Percentiles rank a stretch among this genome's conserved stretches.
These are phyloP conservation scores for Cordia subcordata DNA, from an alignment of 257 asterid species.

Conservation along the genomic window DNA sequence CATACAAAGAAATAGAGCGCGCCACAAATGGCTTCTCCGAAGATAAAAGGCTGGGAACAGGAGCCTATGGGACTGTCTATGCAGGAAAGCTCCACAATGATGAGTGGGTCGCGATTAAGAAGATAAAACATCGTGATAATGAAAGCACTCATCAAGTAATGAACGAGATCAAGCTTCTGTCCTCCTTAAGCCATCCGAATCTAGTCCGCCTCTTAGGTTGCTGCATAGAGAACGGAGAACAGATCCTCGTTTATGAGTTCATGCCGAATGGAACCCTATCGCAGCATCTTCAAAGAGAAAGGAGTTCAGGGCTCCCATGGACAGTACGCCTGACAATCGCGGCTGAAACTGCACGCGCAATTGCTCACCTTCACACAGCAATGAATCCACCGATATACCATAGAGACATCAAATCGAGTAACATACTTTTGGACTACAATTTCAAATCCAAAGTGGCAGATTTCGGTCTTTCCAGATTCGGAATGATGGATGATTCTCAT, in stretches of 20 bases:
- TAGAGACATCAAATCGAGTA: constrained; percentile 82
- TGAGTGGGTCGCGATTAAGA: constrained; percentile 77
- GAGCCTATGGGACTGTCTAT: constrained; percentile 94
- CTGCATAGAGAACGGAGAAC: constrained; percentile 81
- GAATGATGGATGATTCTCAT: constrained; percentile 88
- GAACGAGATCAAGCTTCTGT: constrained; percentile 86
- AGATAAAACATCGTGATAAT: constrained; percentile 53
- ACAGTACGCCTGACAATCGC: constrained; percentile 81
- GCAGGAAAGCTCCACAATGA: constrained; percentile 74
- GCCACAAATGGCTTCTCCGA: constrained; percentile 75
- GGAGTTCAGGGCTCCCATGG: constrained; percentile 73
- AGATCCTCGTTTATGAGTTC: constrained; percentile 82
- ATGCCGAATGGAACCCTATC: constrained; percentile 90
- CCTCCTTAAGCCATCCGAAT: constrained; percentile 89
- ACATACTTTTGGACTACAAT: constrained; percentile 64
- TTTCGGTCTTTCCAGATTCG: constrained; percentile 84
- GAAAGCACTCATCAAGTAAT: constrained; percentile 73
- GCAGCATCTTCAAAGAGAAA: constrained; percentile 74
- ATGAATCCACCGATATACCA: constrained; percentile 88
- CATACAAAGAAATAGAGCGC: constrained; percentile 69
- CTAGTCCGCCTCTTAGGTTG: constrained; percentile 85
- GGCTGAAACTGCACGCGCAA: constrained; percentile 75
- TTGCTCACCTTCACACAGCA: constrained; percentile 79
- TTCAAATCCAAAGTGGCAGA: constrained; percentile 89
- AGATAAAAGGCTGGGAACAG: constrained; percentile 75